Conservation (phyloP, 345 rosid genomes). For the Fremontodendron californicum region DNA sequence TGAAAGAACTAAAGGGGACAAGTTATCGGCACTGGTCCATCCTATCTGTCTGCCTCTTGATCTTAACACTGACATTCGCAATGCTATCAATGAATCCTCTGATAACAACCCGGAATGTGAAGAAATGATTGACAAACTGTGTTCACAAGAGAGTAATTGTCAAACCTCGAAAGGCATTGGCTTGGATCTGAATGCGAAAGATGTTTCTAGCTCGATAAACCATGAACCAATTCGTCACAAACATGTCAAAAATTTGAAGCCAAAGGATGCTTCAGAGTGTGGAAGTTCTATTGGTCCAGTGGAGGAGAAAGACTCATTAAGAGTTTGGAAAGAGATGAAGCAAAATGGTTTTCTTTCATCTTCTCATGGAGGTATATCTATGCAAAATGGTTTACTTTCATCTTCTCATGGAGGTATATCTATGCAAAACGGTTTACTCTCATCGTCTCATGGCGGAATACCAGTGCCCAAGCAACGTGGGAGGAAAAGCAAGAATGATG, state of each 20-base stretch:
- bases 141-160: constrained; percentile 28
- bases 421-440: constrained; percentile 32
- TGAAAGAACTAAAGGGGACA: constrained; percentile 18
- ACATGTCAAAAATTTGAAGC: constrained; percentile 26
- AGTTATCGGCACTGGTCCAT: constrained; percentile 8
- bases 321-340: constrained; percentile 81
- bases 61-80: constrained; percentile 34
- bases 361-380: constrained; percentile 56
- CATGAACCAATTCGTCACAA: constrained; percentile 34
- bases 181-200: constrained; percentile 55
- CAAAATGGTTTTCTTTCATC: constrained; percentile 78
- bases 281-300: constrained; percentile 53
- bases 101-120: constrained; percentile 13
- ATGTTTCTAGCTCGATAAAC: constrained; percentile 46
- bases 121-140: constrained; percentile 23
- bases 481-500: constrained; percentile 53
- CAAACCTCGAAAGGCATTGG: constrained; percentile 27
- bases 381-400: constrained; percentile 44
- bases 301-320: constrained; percentile 57
- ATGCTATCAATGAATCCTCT: constrained; percentile 7
- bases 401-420: constrained; percentile 59
- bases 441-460: constrained; percentile 51
- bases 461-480: constrained; percentile 67
- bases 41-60: constrained; percentile 27
- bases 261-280: constrained; percentile 58